These are phyloP conservation scores for Schizochytrium sp. DNA, from an alignment of 108 stramenopile species.

Conservation along the genomic window DNA sequence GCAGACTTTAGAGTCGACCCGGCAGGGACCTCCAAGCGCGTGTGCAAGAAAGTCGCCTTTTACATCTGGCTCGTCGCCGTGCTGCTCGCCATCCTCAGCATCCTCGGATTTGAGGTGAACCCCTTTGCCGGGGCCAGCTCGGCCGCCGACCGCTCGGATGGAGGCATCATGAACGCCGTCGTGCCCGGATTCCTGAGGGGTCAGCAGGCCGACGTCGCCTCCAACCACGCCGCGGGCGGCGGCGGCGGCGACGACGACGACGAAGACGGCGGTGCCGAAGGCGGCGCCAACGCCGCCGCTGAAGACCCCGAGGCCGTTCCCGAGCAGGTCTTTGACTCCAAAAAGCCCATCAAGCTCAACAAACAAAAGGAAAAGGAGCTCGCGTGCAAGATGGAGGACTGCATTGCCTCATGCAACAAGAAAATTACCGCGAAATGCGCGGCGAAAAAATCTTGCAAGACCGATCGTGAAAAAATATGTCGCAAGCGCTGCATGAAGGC, in stretches of 20 bases:
- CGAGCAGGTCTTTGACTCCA: not conserved
- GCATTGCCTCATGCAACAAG: not conserved
- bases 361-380: not conserved
- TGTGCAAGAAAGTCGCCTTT: not conserved
- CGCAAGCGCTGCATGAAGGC: conserved; percentile 2
- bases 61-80: not conserved
- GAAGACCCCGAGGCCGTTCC: not conserved
- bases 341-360: not conserved
- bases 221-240: not conserved
- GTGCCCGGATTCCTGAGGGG: not conserved
- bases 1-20: not conserved
- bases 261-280: not conserved
- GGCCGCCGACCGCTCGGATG: not conserved
- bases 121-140: not conserved
- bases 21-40: not conserved
- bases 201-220: not conserved
- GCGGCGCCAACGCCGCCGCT: not conserved
- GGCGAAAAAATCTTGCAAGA: not conserved
- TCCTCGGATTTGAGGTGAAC: not conserved
- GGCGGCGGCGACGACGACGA: not conserved
- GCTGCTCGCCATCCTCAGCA: not conserved
- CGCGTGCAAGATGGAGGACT: not conserved
- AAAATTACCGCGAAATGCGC: not conserved
- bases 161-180: not conserved
- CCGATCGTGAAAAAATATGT: not conserved